Conservation (phyloP, 75 land plant species). For the Larix kaempferi region DNA sequence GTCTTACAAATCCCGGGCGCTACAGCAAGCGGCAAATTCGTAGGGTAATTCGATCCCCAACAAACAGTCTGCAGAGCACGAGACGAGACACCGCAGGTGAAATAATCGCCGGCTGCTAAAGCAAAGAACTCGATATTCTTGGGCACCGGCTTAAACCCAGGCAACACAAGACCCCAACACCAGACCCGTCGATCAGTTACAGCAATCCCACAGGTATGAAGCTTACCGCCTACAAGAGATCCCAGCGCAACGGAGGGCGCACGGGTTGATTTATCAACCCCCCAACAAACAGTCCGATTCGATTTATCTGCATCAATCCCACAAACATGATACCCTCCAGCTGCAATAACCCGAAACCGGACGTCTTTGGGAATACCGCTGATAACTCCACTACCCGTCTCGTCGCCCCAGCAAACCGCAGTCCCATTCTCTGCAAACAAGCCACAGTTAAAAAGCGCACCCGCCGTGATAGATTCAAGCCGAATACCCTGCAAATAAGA, state of each 20-base stretch:
- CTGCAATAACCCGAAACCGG: conserved; percentile 51
- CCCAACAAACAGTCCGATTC: conserved; percentile 64
- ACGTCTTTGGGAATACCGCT: conserved; percentile 24
- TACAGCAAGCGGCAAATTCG: conserved; percentile 53
- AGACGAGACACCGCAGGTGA: conserved; percentile 72
- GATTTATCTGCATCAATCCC: conserved; percentile 41
- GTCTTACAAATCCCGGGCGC: conserved; percentile 53
- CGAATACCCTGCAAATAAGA: conserved; percentile 24
- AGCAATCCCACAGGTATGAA: conserved; percentile 72
- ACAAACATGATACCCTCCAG: conserved; percentile 91
- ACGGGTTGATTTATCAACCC: conserved; percentile 24
- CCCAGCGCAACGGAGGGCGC: conserved; percentile 40
- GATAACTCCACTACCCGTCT: conserved; percentile 58
- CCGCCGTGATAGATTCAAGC: conserved; percentile 64
- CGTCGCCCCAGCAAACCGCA: conserved; percentile 88
- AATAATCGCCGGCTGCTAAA: conserved; percentile 77
- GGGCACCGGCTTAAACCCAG: conserved; percentile 45
- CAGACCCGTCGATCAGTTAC: conserved; percentile 31
- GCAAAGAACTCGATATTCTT: conserved; percentile 26
- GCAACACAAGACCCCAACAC: conserved; percentile 68
- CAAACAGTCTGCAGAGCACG: conserved; percentile 43
- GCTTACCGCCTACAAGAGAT: conserved; percentile 69
- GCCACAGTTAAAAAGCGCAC: conserved; percentile 76
- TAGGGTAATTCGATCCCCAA: conserved; percentile 69
- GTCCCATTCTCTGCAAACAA: conserved; percentile 49